Conservation (phyloP, 2,329 filamentous ascomycete genomes). For the Alternaria atra region DNA sequence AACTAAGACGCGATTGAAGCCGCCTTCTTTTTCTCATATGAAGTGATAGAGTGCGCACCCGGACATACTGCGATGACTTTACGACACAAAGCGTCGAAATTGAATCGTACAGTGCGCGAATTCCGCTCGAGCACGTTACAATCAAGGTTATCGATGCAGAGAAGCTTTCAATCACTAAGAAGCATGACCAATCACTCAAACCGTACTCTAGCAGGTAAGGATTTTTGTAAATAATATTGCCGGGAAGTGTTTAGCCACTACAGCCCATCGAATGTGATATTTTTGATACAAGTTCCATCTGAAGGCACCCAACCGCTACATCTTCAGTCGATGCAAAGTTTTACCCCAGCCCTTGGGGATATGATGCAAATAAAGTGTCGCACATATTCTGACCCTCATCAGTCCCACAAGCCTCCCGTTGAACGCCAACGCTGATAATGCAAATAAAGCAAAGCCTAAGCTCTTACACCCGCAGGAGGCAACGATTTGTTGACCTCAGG, state of each 20-base stretch:
- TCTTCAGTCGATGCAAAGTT: neutral
- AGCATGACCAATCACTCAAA: neutral
- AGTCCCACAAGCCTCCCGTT: neutral
- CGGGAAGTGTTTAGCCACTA: neutral
- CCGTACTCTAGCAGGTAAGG: neutral
- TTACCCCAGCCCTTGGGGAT: constrained; percentile 37
- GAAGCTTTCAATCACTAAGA: neutral
- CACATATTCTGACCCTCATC: constrained; percentile 10
- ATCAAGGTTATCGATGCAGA: neutral
- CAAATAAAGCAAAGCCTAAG: constrained; percentile 7
- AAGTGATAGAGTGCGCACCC: constrained; percentile 44
- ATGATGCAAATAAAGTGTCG: constrained; percentile 14
- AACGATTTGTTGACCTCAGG: constrained; percentile 14
- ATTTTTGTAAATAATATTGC: neutral
- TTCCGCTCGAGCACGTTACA: constrained; percentile 37
- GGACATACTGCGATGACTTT: constrained; percentile 50
- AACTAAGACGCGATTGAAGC: constrained; percentile 57
- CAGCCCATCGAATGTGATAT: constrained; percentile 1
- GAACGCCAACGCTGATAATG: constrained; percentile 36
- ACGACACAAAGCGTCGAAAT: constrained; percentile 52
- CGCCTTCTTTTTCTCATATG: constrained; percentile 55
- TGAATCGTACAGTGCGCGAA: constrained; percentile 51
- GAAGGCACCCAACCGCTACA: neutral
- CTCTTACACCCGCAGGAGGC: constrained; percentile 7
- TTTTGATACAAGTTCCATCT: neutral